A percentile compares a stretch with the other conserved stretches of the same genome.
Evolutionary conservation across 345 rosid species (phyloP).

Genomic region (Toxicodendron radicans): DNA sequence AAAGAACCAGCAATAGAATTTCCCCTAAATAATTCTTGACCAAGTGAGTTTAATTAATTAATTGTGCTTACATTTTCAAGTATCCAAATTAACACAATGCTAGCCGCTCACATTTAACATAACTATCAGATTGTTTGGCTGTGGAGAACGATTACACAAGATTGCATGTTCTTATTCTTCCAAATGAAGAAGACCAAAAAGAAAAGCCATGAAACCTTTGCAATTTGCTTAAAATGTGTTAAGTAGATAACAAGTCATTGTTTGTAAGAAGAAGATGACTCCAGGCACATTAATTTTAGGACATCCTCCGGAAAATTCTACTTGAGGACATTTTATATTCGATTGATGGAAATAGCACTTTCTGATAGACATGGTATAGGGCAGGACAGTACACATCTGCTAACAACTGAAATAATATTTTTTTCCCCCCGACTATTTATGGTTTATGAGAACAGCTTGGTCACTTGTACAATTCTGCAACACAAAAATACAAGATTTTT

Average conservation of each 20-base stretch:
- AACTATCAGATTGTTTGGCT: background rate
- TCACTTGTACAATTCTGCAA: too few species aligned
- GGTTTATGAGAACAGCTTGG: background rate
- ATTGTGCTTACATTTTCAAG: too few species aligned
- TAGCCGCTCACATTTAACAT: background rate
- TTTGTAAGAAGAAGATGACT: background rate
- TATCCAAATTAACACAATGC: too few species aligned
- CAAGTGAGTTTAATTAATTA: background rate
- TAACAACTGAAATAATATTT: too few species aligned
- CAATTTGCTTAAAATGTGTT: background rate
- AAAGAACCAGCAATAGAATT: constrained; percentile 1
- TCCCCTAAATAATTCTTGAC: background rate
- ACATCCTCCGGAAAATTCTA: background rate
- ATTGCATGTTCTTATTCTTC: background rate
- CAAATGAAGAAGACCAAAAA: background rate
- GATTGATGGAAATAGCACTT: background rate
- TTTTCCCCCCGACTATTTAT: background rate
- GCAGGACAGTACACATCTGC: background rate
- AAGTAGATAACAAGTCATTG: background rate
- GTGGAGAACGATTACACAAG: background rate
- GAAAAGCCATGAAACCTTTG: background rate
- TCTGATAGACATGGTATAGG: background rate
- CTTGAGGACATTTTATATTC: background rate
- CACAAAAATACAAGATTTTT: too few species aligned
- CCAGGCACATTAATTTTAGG: background rate